These are phyloP conservation scores for Monilinia fructigena DNA, from an alignment of 2,329 filamentous ascomycete genomes.

Conservation along the genomic window DNA sequence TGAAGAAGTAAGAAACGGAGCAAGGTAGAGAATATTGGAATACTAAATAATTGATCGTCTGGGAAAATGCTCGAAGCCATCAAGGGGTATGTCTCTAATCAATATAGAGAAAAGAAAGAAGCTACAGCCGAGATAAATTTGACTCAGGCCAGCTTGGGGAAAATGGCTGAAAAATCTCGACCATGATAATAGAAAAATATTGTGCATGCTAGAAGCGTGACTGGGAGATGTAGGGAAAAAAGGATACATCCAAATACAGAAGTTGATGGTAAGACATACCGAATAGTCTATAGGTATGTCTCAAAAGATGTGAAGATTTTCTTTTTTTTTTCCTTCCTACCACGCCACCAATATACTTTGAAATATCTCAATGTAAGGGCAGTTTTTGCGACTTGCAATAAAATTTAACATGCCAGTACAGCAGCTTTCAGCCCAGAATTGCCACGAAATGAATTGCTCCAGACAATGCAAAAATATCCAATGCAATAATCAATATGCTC, in stretches of 20 bases:
- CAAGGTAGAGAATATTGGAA: slow-evolving; percentile 17
- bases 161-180: not conserved
- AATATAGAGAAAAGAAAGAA: not conserved
- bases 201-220: not conserved
- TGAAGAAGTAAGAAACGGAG: not conserved
- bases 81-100: slow-evolving; percentile 9
- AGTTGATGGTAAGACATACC: slow-evolving; percentile 5
- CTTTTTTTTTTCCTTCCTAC: not conserved
- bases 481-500: not conserved
- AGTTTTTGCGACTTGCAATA: not conserved
- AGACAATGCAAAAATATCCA: not conserved
- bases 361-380: slow-evolving; percentile 7
- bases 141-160: slow-evolving; percentile 3
- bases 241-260: not conserved
- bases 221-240: too few species aligned
- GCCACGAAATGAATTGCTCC: not conserved
- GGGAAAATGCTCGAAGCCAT: not conserved
- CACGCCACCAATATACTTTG: slow-evolving; percentile 11
- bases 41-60: slow-evolving; percentile 15
- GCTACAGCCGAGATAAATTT: not conserved
- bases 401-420: not conserved
- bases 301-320: not conserved
- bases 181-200: not conserved
- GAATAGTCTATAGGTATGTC: not conserved
- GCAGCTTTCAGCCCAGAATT: too few species aligned